Conservation (phyloP, 2,329 filamentous ascomycete genomes). For the Camptophora hylomeconis region DNA sequence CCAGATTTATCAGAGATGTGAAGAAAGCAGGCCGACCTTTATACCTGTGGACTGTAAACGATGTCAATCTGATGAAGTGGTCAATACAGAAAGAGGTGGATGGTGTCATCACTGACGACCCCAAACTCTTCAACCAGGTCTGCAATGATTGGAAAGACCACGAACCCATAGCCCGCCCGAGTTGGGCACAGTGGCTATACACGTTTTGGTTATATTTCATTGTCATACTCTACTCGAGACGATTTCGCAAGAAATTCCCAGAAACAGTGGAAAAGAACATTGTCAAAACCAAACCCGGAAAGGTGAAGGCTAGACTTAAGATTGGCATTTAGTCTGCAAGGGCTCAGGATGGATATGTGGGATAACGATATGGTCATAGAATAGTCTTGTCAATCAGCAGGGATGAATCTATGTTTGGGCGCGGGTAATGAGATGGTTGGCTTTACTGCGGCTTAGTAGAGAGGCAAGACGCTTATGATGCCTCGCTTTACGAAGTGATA, state of each 20-base stretch:
- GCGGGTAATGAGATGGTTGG: too few species aligned
- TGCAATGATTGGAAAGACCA: conserved; percentile 14
- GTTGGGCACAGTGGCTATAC: conserved; percentile 11
- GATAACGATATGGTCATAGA: too few species aligned
- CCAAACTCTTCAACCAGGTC: conserved; percentile 42
- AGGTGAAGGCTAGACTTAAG: too few species aligned
- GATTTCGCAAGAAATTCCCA: conserved; percentile 12
- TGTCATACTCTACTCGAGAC: conserved; percentile 10
- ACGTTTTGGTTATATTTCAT: conserved; percentile 13
- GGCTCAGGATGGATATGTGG: too few species aligned
- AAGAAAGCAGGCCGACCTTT: conserved; percentile 45
- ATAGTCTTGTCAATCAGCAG: too few species aligned
- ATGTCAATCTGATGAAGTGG: conserved; percentile 69
- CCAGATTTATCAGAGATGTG: conserved; percentile 51
- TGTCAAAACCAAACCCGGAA: conserved; percentile 6
- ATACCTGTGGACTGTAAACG: conserved; percentile 80
- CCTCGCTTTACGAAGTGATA: too few species aligned
- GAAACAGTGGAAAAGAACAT: conserved; percentile 12
- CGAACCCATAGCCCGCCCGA: conserved; percentile 9
- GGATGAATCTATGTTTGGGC: too few species aligned
- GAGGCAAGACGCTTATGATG: too few species aligned
- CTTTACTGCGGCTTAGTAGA: too few species aligned
- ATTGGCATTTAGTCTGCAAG: too few species aligned
- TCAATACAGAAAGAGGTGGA: conserved; percentile 53
- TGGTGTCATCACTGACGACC: conserved; percentile 78